Conservation (phyloP, 192 early-diverging fungal genomes). For the Podila verticillata region DNA sequence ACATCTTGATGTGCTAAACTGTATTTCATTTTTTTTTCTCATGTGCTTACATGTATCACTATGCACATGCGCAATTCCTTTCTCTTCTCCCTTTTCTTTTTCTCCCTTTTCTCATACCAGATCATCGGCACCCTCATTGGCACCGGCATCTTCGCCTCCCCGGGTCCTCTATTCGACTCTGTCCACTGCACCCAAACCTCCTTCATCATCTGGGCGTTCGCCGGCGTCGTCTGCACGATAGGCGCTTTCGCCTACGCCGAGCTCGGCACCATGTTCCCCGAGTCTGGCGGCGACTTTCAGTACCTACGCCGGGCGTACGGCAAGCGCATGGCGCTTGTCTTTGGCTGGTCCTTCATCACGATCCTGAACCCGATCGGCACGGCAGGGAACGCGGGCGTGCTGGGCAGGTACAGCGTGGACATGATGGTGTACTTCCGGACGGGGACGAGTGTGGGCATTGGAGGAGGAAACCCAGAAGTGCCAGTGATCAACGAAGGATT, state of each 20-base stretch:
- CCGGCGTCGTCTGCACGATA: slow-evolving; percentile 39
- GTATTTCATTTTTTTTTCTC: neutral
- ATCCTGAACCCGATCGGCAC: slow-evolving; percentile 62
- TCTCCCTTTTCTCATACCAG: slow-evolving; percentile 5
- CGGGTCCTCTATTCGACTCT: slow-evolving; percentile 61
- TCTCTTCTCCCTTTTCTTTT: neutral
- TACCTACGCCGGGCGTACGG: slow-evolving; percentile 69
- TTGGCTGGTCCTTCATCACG: slow-evolving; percentile 65
- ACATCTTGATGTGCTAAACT: neutral
- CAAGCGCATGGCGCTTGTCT: slow-evolving; percentile 60
- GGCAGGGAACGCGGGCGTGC: slow-evolving; percentile 54
- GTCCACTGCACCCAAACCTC: slow-evolving; percentile 41
- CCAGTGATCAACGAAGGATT: too few relatives aligned
- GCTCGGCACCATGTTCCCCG: slow-evolving; percentile 52
- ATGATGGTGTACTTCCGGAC: slow-evolving; percentile 39
- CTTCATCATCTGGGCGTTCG: slow-evolving; percentile 51
- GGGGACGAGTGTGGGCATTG: slow-evolving; percentile 20
- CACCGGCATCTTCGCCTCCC: slow-evolving; percentile 74
- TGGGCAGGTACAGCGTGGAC: slow-evolving; percentile 37
- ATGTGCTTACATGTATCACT: neutral
- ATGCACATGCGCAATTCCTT: neutral
- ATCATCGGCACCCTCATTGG: slow-evolving; percentile 59
- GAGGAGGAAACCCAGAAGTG: neutral
- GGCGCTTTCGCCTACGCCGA: slow-evolving; percentile 54
- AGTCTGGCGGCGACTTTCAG: slow-evolving; percentile 64